Base-by-base conservation (phyloP, 2,329 filamentous ascomycete genomes). In the Penicillium rolfsii region DNA sequence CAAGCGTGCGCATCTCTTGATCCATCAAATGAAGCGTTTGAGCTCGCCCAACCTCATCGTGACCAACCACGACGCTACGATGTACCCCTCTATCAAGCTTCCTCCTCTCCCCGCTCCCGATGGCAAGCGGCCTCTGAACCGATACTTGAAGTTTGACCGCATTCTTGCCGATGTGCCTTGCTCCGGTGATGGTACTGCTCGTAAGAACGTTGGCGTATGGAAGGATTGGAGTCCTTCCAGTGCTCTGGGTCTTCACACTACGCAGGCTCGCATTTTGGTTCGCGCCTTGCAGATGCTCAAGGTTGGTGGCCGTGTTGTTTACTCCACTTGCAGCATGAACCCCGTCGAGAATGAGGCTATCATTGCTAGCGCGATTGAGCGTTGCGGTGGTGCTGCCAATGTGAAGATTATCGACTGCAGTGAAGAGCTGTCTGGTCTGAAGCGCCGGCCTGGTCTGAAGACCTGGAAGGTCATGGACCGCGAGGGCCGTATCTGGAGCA, bases 251-350 rank as follows among this genome's bases (percentile, higher is more conserved):
- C 84, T 99, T 36, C 91, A 97, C 77, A 81, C 87, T 36, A 96
- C 92, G 1, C 95, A 99, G 78, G 85, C 92, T 48, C 85, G 94
- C 50, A 99, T 99, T 68, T 82, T 99, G 52, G 91, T 96, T 59
- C 89, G 95, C 63, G 91, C 95, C 35, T 83, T 99, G 55, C 94
- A 98, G 79, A 92, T 99, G 88, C 86, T 99, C 67, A 98, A 97
- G 82, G 90, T 92, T 58, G 94, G 95, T 43, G 95, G 95, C 55
- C 87, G 93, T 64, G 91, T 98, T 30, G 94, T 99, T 55, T 99
- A 98, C 81, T 98, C 94, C 3, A 99, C 95, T 22, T 99, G 95
- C 84, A 97, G 93, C 77, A 92, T 99, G 91, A 99, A 99, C 79
- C 95, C 95, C 0, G 87, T 98, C 30, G 95, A 99, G 81, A 97